These are phyloP conservation scores for Astrocystis sublimbata DNA, from an alignment of 495 filamentous ascomycete species.

Conservation along the genomic window DNA sequence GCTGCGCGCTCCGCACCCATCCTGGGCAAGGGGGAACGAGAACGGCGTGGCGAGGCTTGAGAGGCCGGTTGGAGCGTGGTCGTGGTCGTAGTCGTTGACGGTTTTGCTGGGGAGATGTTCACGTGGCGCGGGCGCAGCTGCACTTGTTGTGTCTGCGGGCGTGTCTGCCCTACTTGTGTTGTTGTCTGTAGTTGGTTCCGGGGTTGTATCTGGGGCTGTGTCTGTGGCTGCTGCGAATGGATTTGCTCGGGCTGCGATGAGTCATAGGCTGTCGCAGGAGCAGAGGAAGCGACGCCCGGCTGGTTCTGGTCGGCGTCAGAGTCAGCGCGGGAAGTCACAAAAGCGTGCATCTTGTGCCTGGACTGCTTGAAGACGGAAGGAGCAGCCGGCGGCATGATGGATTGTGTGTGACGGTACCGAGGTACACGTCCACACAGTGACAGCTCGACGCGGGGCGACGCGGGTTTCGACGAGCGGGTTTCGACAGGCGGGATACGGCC, in stretches of 20 bases:
- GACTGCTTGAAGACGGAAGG: slow-evolving; percentile 33
- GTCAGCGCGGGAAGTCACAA: slow-evolving; percentile 33
- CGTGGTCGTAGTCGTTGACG: slow-evolving; percentile 24
- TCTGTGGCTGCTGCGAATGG: background rate
- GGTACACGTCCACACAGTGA: background rate
- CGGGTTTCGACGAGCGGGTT: slow-evolving; percentile 6
- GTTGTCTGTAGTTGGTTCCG: background rate
- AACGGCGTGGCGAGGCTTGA: slow-evolving; percentile 31
- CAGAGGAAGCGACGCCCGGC: slow-evolving; percentile 24
- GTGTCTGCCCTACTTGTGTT: too few species aligned
- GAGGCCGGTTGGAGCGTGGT: too few species aligned
- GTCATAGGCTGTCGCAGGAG: slow-evolving; percentile 28
- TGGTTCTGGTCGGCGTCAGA: slow-evolving; percentile 25
- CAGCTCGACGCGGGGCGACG: background rate
- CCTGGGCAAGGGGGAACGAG: slow-evolving; percentile 33
- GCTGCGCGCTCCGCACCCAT: slow-evolving; percentile 30
- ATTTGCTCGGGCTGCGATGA: slow-evolving; percentile 17
- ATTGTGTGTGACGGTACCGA: background rate
- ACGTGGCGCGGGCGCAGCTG: slow-evolving; percentile 37
- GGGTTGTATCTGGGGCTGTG: slow-evolving; percentile 1
- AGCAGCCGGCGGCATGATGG: slow-evolving; percentile 35
- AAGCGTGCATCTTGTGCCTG: slow-evolving; percentile 36
- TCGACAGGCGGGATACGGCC: too few species aligned
- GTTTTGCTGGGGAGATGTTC: slow-evolving; percentile 25
- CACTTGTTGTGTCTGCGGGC: slow-evolving; percentile 6